Conservation (phyloP, 177 flowering plant species). For the Vitis hybrid region DNA sequence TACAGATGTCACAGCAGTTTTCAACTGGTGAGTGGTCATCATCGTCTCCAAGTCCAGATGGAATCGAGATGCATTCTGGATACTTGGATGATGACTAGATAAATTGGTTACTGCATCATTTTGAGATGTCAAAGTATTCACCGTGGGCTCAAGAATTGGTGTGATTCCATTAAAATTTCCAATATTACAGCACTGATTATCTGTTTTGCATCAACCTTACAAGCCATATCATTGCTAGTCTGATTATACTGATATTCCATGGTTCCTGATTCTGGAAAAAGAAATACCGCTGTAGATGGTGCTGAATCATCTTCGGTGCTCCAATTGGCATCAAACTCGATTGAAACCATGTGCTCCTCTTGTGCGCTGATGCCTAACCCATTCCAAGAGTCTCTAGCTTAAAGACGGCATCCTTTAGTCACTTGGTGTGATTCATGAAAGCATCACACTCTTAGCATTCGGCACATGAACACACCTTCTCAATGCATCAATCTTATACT, state of each 20-base stretch:
- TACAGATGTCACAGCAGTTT: slow-evolving; percentile 86
- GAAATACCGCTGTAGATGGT: slow-evolving; percentile 8
- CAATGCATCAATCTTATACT: no score
- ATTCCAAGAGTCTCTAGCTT: slow-evolving; percentile 95
- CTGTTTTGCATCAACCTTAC: no score
- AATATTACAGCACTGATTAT: no score
- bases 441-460: no score
- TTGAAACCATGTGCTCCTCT: slow-evolving; percentile 14
- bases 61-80: slow-evolving; percentile 59
- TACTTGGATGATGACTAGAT: no score
- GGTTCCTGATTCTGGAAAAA: slow-evolving; percentile 19
- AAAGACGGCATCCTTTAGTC: slow-evolving; percentile 85
- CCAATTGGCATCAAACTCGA: slow-evolving; percentile 27
- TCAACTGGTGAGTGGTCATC: slow-evolving; percentile 97
- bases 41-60: slow-evolving; percentile 90
- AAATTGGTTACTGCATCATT: no score
- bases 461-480: no score
- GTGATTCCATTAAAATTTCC: no score
- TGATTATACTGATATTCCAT: slow-evolving; percentile 19
- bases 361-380: slow-evolving; percentile 6
- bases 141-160: no score
- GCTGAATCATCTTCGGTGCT: slow-evolving; percentile 27
- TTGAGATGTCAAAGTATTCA: no score
- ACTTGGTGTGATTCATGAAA: slow-evolving; percentile 84
- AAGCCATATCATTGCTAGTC: not conserved